These are phyloP conservation scores for Stylonectria norvegica DNA, from an alignment of 2,329 filamentous ascomycete species.

Conservation along the genomic window DNA sequence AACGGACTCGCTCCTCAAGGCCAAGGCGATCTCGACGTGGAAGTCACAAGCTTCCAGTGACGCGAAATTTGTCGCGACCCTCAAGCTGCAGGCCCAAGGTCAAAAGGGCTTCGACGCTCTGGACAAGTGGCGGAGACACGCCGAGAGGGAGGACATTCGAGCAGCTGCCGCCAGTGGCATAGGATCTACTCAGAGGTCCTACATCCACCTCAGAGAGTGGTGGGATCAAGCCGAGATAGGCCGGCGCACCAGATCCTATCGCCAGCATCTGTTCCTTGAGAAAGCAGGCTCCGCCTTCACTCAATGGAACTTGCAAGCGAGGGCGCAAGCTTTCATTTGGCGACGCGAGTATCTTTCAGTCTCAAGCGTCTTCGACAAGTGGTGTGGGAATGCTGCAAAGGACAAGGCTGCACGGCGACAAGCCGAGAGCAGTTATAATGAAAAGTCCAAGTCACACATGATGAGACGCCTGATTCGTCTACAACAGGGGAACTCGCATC, in stretches of 20 bases:
- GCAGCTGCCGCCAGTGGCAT: constrained; percentile 13
- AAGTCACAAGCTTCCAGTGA: constrained; percentile 11
- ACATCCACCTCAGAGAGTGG: constrained; percentile 29
- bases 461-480: constrained; percentile 12
- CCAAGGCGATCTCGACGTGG: constrained; percentile 24
- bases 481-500: constrained; percentile 9
- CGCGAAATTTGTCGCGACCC: constrained; percentile 15
- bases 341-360: constrained; percentile 32
- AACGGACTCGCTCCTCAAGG: constrained; percentile 14
- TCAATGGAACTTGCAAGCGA: constrained; percentile 33
- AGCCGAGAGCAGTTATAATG: constrained; percentile 15
- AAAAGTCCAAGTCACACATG: constrained; percentile 13
- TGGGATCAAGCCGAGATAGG: constrained; percentile 28
- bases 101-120: constrained; percentile 15
- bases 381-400: constrained; percentile 24
- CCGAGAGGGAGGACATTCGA: constrained; percentile 8
- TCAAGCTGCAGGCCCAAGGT: constrained; percentile 13
- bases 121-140: constrained; percentile 21
- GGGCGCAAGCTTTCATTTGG: constrained; percentile 33
- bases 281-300: constrained; percentile 23
- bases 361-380: constrained; percentile 26
- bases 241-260: constrained; percentile 24
- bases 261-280: constrained; percentile 15
- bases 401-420: constrained; percentile 18
- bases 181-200: constrained; percentile 19